A percentile compares a stretch with the other conserved stretches of the same genome.
These are phyloP conservation scores for Tirmania nivea DNA, from an alignment of 495 filamentous ascomycete genomes.

Conservation along the genomic window DNA sequence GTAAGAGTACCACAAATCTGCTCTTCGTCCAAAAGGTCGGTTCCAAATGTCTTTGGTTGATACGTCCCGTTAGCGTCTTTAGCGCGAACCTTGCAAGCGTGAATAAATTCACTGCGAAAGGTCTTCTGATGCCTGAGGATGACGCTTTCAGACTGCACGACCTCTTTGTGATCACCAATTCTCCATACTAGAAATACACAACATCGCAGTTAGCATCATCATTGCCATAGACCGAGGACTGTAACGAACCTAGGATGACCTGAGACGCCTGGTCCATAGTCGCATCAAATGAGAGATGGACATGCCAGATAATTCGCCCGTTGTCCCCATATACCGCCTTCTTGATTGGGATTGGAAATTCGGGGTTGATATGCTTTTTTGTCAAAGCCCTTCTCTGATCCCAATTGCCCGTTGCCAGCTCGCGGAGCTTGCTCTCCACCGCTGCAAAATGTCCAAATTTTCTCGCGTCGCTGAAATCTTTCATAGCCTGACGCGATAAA, in stretches of 20 bases:
- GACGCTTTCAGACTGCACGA: neutral
- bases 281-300: neutral
- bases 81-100: neutral
- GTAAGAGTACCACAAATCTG: neutral
- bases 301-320: neutral
- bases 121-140: neutral
- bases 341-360: neutral
- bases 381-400: neutral
- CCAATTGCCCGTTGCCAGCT: constrained; percentile 22
- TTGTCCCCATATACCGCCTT: neutral
- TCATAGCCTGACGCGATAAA: constrained; percentile 20
- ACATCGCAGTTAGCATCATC: neutral
- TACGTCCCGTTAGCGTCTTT: neutral
- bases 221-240: neutral
- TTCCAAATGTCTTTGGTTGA: neutral
- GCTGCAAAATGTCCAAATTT: neutral
- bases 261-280: neutral
- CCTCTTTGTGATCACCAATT: neutral
- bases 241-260: neutral
- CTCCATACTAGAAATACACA: neutral
- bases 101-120: neutral
- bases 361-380: neutral
- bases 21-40: neutral
- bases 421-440: constrained; percentile 12
- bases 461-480: constrained; percentile 5